Base-by-base conservation (phyloP, 192 early-diverging fungal species). In the Gamsiella multidivaricata region DNA sequence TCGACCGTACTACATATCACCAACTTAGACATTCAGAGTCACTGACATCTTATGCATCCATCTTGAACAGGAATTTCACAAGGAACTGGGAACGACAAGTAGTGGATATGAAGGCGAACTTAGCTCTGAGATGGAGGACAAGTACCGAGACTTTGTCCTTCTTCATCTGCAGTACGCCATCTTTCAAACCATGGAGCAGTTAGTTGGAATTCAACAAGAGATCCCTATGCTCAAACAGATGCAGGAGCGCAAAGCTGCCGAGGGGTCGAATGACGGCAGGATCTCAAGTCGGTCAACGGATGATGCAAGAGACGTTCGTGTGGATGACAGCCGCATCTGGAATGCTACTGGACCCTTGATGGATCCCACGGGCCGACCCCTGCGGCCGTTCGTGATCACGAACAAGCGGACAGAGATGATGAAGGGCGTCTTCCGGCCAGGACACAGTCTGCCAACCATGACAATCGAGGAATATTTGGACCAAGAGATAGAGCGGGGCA, bases 381-480 rank as follows among this genome's bases (percentile, higher is more conserved):
- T 94, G 26, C 90, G 91, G 46, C 96, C 97, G 22, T 99, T 99
- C 86, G 85, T 94, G 23, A 89, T 99, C 36, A 94, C 92, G 1
- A 92, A 82, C 61, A 79, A 92, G 60, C 88, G 93, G 6, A 84
- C 92, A 63, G 83, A 85, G 41, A 84, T 97, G 50, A 85, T 85
- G 53, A 82, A 96, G 29, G 84, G 88, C 23, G 97, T 98, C 14
- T 99, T 96, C 70, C 53, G 91, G 22, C 94, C 93, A 1, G 89
- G 93, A 12, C 92, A 93, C 78, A 91, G 87, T 28, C 65, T 99
- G 61, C 98, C 98, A 8, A 98, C 97, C 6, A 98, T 99, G 97
- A 87, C 94, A 0, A 89, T 99, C 50, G 98, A 99, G 46, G 93
- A 98, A 81, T 99, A 96, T 66, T 66, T 98, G 61, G 85, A 94